Evolutionary conservation across 441 rosid genomes (phyloP), one percentile per base, ranked within the genome.

Genomic region (Flueggea neowawraea): DNA sequence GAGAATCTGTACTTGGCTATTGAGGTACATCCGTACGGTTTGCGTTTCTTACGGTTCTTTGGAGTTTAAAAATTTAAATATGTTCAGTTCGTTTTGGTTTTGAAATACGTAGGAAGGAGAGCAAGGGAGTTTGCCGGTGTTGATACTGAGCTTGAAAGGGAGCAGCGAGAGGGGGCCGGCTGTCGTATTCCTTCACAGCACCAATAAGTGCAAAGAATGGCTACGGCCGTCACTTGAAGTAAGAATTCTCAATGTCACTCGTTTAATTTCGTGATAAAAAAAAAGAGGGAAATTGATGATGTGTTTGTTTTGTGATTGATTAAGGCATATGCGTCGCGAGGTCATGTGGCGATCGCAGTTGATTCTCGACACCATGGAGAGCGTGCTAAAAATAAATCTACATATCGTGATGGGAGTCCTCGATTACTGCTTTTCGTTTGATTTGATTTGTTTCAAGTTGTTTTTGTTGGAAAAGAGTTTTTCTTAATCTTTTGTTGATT

Each of bases 351-450:
- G 3, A 78, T 91, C 39, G 96, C 79, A 16, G 47, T 91, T 4
- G 99, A 95, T 80, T 91, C 99, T 70, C 87, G 98, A 14, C 89
- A 87, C 73, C 97, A 89, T 55, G 97, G 97, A 9, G 97, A 91
- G 70, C 91, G 95, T 0, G 95, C 99, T 51, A 50, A 16, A n/a
- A 61, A 41, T 73, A 75, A 75, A 67, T 84, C 96, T 39, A 79
- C 95, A 2, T 91, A 95, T 65, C 49, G 66, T 52, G 95, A 88
- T 77, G 99, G 90, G 55, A 16, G 72, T 72, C 41, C 31, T 60
- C 49, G 58, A 33, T 66, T 13, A 15, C 41, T 45, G 31, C 10
- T 36, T 61, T 61, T 52, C 41, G 43, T 43, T 16, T 36, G 9
- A 36, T 36, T 6, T 31, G 16, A 31, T 10, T 5, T 12, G 8